Percentiles rank a stretch among this genome's conserved stretches.
Evolutionary conservation across 352 stramenopile species (phyloP).

Genomic region (Phytophthora citrophthora): DNA sequence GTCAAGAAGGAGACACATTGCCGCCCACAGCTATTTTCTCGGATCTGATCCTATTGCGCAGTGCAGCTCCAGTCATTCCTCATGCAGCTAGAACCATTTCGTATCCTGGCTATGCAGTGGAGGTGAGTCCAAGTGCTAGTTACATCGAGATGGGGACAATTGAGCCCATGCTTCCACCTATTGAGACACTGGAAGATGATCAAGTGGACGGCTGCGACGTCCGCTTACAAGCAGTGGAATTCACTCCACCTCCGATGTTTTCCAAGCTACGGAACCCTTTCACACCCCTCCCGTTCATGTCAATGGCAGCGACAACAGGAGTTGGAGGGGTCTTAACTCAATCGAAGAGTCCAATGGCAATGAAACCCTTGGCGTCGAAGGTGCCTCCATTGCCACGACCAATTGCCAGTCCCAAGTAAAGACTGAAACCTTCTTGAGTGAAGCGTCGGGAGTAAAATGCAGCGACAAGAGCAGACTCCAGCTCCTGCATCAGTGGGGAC

Average conservation of each 20-base stretch:
- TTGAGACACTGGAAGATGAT: slow-evolving; percentile 17
- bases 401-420: slow-evolving; percentile 12
- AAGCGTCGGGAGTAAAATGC: slow-evolving; percentile 32
- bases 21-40: slow-evolving; percentile 40
- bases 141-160: slow-evolving; percentile 68
- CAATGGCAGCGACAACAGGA: background rate
- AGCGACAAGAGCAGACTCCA: slow-evolving; percentile 12
- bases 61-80: slow-evolving; percentile 29
- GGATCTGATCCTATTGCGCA: slow-evolving; percentile 27
- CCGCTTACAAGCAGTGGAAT: slow-evolving; percentile 28
- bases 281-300: slow-evolving; percentile 17
- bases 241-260: slow-evolving; percentile 55
- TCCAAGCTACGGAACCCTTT: slow-evolving; percentile 43
- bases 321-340: background rate
- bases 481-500: background rate
- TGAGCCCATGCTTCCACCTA: slow-evolving; percentile 53
- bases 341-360: slow-evolving; percentile 7
- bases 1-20: slow-evolving; percentile 28
- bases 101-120: slow-evolving; percentile 54
- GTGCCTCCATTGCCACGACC: slow-evolving; percentile 18
- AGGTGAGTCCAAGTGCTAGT: slow-evolving; percentile 56
- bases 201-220: slow-evolving; percentile 1
- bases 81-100: slow-evolving; percentile 45
- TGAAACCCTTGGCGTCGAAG: slow-evolving; percentile 17
- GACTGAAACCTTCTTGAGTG: slow-evolving; percentile 18